phyloP scores from a whole-genome alignment of 2,329 filamentous ascomycete genomes.

The Penicillium sp. region DNA sequence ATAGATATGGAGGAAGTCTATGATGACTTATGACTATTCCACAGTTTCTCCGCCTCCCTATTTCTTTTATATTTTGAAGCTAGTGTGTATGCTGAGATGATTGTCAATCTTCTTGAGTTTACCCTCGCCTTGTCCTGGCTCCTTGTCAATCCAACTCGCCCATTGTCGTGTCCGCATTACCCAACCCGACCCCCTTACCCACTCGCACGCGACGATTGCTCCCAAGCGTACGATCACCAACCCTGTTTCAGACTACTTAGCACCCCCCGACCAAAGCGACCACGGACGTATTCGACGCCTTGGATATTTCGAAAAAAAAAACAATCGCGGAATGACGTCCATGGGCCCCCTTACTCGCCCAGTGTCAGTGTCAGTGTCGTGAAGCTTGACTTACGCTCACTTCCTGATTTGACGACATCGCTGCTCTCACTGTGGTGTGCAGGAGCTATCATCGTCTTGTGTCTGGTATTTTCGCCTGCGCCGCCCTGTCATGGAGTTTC shows the following conservation, averaged over 20 bases:
- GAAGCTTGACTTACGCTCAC: conserved; percentile 20
- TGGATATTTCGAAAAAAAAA: not conserved
- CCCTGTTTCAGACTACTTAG: not conserved
- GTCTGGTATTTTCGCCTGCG: not conserved
- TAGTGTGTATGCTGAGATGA: no score
- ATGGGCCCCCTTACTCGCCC: conserved; percentile 15
- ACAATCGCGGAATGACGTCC: conserved; percentile 33
- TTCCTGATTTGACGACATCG: conserved; percentile 3
- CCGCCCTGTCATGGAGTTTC: conserved; percentile 40
- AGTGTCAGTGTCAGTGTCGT: conserved; percentile 25
- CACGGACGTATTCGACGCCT: not conserved
- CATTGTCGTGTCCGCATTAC: not conserved
- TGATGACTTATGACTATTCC: no score
- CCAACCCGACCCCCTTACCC: not conserved
- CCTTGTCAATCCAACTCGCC: not conserved
- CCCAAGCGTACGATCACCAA: not conserved
- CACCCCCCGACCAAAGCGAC: not conserved
- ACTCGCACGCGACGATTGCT: not conserved
- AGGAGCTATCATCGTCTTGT: not conserved
- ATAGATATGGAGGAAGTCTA: no score
- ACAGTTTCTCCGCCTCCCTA: no score
- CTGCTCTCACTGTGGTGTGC: not conserved
- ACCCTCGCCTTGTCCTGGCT: not conserved
- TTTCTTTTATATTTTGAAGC: no score
- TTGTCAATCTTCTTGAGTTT: no score